These are phyloP conservation scores for Odonthalia washingtoniensis DNA, from an alignment of 31 red algal species.

Conservation along the genomic window DNA sequence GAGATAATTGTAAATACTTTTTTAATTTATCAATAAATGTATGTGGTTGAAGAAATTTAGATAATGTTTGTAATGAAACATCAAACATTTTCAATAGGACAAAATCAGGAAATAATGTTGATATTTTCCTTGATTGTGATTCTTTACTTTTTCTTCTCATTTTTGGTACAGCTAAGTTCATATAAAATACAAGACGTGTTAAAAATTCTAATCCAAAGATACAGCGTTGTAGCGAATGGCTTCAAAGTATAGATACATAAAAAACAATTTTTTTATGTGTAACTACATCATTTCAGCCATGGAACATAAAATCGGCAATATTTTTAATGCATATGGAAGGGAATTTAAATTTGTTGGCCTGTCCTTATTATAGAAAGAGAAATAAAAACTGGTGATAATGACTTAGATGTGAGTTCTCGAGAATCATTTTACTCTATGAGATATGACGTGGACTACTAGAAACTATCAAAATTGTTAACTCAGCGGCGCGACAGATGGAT, in stretches of 20 bases:
- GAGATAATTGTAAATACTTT: conserved; percentile 61
- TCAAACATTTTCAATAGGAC: conserved; percentile 82
- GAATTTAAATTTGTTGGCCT: not conserved
- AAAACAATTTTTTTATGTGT: conserved; percentile 75
- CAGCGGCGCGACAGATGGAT: conserved; percentile 63
- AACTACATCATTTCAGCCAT: conserved; percentile 76
- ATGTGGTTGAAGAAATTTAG: conserved; percentile 59
- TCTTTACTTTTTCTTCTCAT: conserved; percentile 71
- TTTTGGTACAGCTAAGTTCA: conserved; percentile 67
- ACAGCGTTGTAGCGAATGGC: conserved; percentile 82
- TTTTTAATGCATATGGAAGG: not conserved
- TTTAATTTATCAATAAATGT: conserved; percentile 59
- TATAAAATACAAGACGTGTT: conserved; percentile 71
- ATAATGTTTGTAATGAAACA: conserved; percentile 65
- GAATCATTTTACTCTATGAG: conserved; percentile 76
- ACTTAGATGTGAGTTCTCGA: conserved; percentile 79
- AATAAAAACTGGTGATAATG: not conserved
- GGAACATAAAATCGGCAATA: conserved; percentile 48
- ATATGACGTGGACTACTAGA: conserved; percentile 57
- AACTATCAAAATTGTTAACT: conserved; percentile 69
- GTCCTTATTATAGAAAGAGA: not conserved
- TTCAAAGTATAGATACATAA: conserved; percentile 78
- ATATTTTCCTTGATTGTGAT: conserved; percentile 80
- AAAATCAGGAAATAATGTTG: conserved; percentile 83
- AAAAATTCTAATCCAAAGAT: conserved; percentile 78